Percentiles rank a stretch among this genome's conserved stretches.
Evolutionary conservation across 108 stramenopile genomes (phyloP).

Genomic region (Craspedostauros australis): DNA sequence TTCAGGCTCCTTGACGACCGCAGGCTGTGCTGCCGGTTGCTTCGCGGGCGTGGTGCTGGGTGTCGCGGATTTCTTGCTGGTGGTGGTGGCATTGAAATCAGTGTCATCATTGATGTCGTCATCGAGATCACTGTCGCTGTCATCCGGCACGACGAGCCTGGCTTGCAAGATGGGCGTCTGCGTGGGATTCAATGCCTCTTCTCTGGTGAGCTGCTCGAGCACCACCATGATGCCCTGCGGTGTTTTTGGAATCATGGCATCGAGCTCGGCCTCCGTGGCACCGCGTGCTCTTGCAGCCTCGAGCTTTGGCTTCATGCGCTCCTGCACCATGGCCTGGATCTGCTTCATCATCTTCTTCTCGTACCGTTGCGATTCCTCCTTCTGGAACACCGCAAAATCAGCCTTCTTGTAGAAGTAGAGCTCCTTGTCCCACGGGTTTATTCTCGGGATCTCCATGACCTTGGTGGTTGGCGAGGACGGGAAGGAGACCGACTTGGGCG

Average conservation of each 20-base stretch:
- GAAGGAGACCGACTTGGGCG: too few species aligned
- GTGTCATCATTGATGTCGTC: neutral
- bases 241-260: conserved; percentile 26
- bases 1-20: too few species aligned
- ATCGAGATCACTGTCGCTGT: neutral
- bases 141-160: neutral
- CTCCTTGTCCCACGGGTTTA: too few species aligned
- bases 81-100: conserved; percentile 1
- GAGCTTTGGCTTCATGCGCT: conserved; percentile 7
- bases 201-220: neutral
- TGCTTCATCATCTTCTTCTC: conserved; percentile 24
- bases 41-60: too few species aligned
- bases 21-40: too few species aligned
- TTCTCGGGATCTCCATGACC: too few species aligned
- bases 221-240: conserved; percentile 8
- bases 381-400: conserved; percentile 15
- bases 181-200: neutral
- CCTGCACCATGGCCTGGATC: conserved; percentile 16
- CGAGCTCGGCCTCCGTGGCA: conserved; percentile 18
- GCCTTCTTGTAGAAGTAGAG: conserved; percentile 15
- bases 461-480: too few species aligned
- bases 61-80: too few species aligned
- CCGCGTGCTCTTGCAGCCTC: conserved; percentile 15
- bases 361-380: conserved; percentile 13
- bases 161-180: neutral